phyloP scores from a whole-genome alignment of 495 filamentous ascomycete species.

The Jackrogersella multiformis region DNA sequence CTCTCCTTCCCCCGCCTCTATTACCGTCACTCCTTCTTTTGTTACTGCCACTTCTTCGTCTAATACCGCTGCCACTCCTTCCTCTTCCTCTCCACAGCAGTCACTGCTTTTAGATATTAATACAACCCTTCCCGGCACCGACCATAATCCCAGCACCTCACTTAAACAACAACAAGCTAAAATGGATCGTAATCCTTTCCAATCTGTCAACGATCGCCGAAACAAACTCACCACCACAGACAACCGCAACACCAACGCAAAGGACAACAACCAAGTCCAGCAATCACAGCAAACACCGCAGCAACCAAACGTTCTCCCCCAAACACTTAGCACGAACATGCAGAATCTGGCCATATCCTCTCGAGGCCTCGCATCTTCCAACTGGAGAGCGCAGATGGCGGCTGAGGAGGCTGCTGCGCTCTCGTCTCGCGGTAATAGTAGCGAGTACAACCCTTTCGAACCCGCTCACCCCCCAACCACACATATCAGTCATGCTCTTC shows the following conservation, averaged over 20 bases:
- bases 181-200: conserved; percentile 44
- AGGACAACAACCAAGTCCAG: conserved; percentile 9
- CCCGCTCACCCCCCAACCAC: neutral
- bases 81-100: neutral
- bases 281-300: conserved; percentile 19
- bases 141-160: conserved; percentile 15
- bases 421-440: conserved; percentile 11
- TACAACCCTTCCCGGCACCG: conserved; percentile 12
- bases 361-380: conserved; percentile 39
- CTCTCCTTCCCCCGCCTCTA: conserved; percentile 24
- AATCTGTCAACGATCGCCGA: conserved; percentile 42
- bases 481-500: neutral
- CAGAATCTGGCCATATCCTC: conserved; percentile 7
- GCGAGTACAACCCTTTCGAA: conserved; percentile 24
- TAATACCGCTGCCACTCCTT: neutral
- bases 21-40: neutral
- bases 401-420: conserved; percentile 14
- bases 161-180: conserved; percentile 15
- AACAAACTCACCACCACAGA: conserved; percentile 30
- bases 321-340: conserved; percentile 22
- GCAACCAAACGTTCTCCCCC: conserved; percentile 15
- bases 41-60: conserved; percentile 28
- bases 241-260: neutral
- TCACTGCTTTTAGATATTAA: conserved; percentile 35
- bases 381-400: conserved; percentile 40